These are phyloP conservation scores for Lactarius quietus DNA, from an alignment of 768 basidiomycete genomes.

Conservation along the genomic window DNA sequence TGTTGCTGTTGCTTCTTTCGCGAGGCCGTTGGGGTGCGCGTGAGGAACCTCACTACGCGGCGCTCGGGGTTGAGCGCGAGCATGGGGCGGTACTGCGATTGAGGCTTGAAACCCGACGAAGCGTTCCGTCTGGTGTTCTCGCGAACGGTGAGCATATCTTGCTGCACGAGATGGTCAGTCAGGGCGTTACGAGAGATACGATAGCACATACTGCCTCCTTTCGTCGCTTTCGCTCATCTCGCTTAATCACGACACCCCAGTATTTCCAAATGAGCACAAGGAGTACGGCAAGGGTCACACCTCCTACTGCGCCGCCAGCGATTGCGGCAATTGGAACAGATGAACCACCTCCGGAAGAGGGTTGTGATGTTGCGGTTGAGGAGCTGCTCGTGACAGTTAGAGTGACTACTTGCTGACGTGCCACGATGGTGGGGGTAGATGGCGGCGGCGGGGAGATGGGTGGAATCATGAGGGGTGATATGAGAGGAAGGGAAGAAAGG, in stretches of 20 bases:
- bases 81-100: conserved; percentile 15
- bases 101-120: conserved; percentile 20
- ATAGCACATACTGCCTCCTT: conserved; percentile 32
- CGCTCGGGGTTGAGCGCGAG: conserved; percentile 21
- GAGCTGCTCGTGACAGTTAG: conserved; percentile 2
- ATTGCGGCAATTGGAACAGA: conserved; percentile 47
- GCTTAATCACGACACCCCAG: conserved; percentile 45
- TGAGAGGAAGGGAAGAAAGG: not conserved
- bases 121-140: conserved; percentile 46
- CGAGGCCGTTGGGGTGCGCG: not conserved
- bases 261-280: conserved; percentile 44
- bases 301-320: conserved; percentile 47
- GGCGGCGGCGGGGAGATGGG: not conserved
- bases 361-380: not conserved
- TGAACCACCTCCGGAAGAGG: not conserved
- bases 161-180: conserved; percentile 22
- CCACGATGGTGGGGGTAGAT: not conserved
- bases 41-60: conserved; percentile 42
- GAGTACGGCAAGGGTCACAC: conserved; percentile 44
- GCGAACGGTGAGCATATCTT: conserved; percentile 31
- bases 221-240: conserved; percentile 33
- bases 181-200: not conserved
- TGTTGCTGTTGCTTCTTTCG: not conserved
- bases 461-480: not conserved
- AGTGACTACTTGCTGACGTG: conserved; percentile 11